These are phyloP conservation scores for Diutina siamensis DNA, from an alignment of 1,139 yeast species.

Conservation along the genomic window DNA sequence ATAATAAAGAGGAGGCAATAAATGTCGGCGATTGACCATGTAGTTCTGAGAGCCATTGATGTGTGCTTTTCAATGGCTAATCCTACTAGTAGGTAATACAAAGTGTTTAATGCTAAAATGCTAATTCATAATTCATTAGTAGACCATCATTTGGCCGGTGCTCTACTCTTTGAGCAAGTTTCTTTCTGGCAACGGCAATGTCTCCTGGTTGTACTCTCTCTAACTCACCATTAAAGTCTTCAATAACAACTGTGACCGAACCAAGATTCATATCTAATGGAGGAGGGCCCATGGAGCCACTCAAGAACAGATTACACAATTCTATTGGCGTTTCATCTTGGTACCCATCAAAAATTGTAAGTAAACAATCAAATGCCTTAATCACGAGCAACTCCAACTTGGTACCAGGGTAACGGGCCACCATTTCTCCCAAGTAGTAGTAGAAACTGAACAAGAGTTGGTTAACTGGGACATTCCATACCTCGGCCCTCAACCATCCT, in stretches of 20 bases:
- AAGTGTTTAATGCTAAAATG: not conserved
- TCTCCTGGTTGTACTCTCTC: not conserved
- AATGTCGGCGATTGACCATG: too few relatives aligned
- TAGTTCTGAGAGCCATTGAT: too few relatives aligned
- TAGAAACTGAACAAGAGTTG: constrained; percentile 15
- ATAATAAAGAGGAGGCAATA: too few relatives aligned
- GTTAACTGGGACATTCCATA: constrained; percentile 13
- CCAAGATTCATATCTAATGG: constrained; percentile 7
- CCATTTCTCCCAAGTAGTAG: constrained; percentile 14
- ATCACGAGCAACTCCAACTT: constrained; percentile 5
- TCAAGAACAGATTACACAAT: not conserved
- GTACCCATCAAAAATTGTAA: constrained; percentile 21
- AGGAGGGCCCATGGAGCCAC: constrained; percentile 6
- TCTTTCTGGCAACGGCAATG: not conserved
- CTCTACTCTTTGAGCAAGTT: not conserved
- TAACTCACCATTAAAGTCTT: not conserved
- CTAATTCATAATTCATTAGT: constrained; percentile 2
- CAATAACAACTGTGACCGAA: constrained; percentile 6
- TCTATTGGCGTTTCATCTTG: constrained; percentile 13
- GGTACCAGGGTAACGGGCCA: not conserved
- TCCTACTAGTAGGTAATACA: not conserved
- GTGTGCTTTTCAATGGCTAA: not conserved
- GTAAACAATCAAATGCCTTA: constrained; percentile 9
- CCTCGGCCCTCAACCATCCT: constrained; percentile 5
- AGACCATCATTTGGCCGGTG: not conserved